Base-by-base conservation (phyloP, 768 basidiomycete species). In the Phlegmacium glaucopus region DNA sequence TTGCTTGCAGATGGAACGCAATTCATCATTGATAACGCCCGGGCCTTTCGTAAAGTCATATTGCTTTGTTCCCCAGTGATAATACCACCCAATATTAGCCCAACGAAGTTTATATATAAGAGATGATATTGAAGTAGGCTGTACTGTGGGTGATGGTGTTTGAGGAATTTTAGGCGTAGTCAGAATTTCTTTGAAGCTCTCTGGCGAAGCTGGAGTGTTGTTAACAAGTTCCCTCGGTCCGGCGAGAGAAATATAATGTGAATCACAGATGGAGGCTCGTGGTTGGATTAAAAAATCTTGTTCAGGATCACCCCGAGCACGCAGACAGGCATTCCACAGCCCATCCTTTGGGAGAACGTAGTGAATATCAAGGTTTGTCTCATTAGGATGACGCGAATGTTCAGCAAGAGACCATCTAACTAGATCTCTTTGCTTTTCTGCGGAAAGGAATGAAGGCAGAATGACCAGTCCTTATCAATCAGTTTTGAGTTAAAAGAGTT, bases 61-160 rank as follows among this genome's bases (percentile, higher is more conserved):
- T 49, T 89, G 85, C 59, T 98, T 99, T 25, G 83, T 89, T 3
- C 90, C 89, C 95, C 95, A 97, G 70, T 98, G 92, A 65, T 99
- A 99, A 44, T 80, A 90, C 83, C 89, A 90, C 9, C 95, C 95
- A 41, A 99, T 87, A 58, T 95, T 98, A 1, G 92, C 87, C 95
- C 95, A 99, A 40, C 95, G 79, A 40, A 99, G 63, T 62, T 90
- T 94, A 5, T 72, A 73, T 12, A 94, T 56, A 11, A 97, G 76
- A 22, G 76, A 67, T 1, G 78, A 78, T 2, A 80, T 69, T 3
- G 65, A 62, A 7, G 70, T 61, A 1, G 85, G 74, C 9, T 66
- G 72, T 3, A 79, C 70, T 2, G 81, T 80, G 2, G 72, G 61
- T 3, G 90, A 90, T 8, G 94, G 89, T 4, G 78, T 68, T 3